Percentiles rank a stretch among this genome's conserved stretches.
These are phyloP conservation scores for Nitzschia inconspicua DNA, from an alignment of 108 stramenopile species.

Conservation along the genomic window DNA sequence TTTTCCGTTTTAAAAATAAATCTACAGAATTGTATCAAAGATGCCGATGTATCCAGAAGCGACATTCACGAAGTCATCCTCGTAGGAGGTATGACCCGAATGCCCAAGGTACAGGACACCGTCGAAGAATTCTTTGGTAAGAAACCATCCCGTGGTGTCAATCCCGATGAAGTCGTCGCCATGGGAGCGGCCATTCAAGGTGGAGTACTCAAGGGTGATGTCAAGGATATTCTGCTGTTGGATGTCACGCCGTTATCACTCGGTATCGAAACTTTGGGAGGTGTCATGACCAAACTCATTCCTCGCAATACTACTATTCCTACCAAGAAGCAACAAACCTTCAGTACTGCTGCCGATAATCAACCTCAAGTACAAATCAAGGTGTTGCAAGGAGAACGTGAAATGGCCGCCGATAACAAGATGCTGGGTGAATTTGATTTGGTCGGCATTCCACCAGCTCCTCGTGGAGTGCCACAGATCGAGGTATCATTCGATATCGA, in stretches of 20 bases:
- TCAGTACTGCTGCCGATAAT: conserved; percentile 98
- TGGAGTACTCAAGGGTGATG: conserved; percentile 98
- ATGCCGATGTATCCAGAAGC: conserved; percentile 87
- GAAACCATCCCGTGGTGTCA: conserved; percentile 90
- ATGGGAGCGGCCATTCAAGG: conserved; percentile 99
- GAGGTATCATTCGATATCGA: conserved; percentile 99
- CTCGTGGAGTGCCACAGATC: conserved; percentile 98
- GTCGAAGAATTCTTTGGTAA: conserved; percentile 97
- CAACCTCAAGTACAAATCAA: conserved; percentile 95
- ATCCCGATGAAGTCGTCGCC: conserved; percentile 99
- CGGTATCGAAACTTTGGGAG: conserved; percentile 99
- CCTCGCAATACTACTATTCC: conserved; percentile 99
- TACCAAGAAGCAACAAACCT: conserved; percentile 99
- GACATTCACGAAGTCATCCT: conserved; percentile 98
- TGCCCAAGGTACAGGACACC: conserved; percentile 98
- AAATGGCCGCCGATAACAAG: conserved; percentile 99
- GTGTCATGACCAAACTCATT: conserved; percentile 99
- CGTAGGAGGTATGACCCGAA: conserved; percentile 99
- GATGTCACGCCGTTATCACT: conserved; percentile 99
- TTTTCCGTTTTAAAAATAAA: too few species aligned
- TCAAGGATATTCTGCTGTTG: conserved; percentile 98
- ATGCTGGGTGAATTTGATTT: conserved; percentile 97
- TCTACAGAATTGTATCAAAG: conserved; percentile 85
- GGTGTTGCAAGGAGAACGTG: conserved; percentile 99
- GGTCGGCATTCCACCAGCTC: conserved; percentile 98